phyloP scores from a whole-genome alignment of 2,329 filamentous ascomycete species.

The Aspergillus intermedius region DNA sequence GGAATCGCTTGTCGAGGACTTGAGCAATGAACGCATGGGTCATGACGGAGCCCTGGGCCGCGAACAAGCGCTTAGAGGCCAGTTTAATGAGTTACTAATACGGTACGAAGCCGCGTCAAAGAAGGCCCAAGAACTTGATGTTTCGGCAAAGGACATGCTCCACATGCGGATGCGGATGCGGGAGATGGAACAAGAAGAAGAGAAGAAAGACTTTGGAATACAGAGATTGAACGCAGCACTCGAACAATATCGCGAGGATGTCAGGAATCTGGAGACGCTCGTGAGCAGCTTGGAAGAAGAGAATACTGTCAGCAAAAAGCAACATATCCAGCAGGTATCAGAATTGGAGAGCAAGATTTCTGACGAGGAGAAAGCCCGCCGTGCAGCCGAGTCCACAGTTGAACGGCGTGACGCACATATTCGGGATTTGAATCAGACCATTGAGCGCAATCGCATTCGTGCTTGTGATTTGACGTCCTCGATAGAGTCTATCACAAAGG shows the following conservation, averaged over 20 bases:
- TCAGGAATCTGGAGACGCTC: conserved; percentile 37
- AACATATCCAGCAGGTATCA: conserved; percentile 24
- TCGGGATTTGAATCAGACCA: conserved; percentile 28
- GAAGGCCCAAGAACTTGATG: conserved; percentile 34
- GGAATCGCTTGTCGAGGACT: conserved; percentile 26
- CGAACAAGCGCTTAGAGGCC: conserved; percentile 36
- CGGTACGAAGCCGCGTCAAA: conserved; percentile 32
- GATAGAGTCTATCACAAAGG: conserved; percentile 26
- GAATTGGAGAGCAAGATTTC: conserved; percentile 30
- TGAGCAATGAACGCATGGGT: conserved; percentile 26
- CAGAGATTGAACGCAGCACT: conserved; percentile 37
- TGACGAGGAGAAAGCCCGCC: conserved; percentile 26
- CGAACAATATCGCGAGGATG: conserved; percentile 39
- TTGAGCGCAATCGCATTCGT: conserved; percentile 30
- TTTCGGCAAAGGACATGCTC: conserved; percentile 41
- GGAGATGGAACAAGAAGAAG: conserved; percentile 34
- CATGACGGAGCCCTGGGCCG: conserved; percentile 30
- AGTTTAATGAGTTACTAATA: conserved; percentile 38
- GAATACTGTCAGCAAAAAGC: conserved; percentile 21
- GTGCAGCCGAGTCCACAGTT: conserved; percentile 29
- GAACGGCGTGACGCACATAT: conserved; percentile 30
- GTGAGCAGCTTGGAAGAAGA: conserved; percentile 38
- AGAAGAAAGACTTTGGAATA: conserved; percentile 38
- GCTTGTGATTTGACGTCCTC: conserved; percentile 29
- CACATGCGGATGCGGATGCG: conserved; percentile 39